A percentile compares a stretch with the other conserved stretches of the same genome.
Evolutionary conservation across 2,329 filamentous ascomycete species (phyloP).

Genomic region (Penicillium sp.): DNA sequence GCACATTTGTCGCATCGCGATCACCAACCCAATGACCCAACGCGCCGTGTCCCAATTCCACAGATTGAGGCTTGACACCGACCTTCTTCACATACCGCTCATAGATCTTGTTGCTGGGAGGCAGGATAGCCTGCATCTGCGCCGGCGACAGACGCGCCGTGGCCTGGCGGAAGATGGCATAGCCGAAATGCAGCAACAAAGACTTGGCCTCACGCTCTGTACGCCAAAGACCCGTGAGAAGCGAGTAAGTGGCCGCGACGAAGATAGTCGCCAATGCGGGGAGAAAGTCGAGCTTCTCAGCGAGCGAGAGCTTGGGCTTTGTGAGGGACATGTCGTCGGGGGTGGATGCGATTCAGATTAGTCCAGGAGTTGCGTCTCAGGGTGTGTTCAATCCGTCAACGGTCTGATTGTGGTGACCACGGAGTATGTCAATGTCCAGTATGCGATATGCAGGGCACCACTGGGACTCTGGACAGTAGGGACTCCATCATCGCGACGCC

Average conservation of each 20-base stretch:
- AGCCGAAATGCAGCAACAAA: conserved; percentile 43
- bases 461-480: not conserved
- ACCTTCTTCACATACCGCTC: conserved; percentile 35
- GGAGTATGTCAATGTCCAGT: not conserved
- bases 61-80: conserved; percentile 34
- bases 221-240: conserved; percentile 38
- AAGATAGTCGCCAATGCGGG: conserved; percentile 40
- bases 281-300: conserved; percentile 42
- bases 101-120: conserved; percentile 39
- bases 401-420: not conserved
- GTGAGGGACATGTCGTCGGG: conserved; percentile 26
- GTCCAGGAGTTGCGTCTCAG: no score
- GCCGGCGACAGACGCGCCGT: conserved; percentile 36
- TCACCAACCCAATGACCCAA: conserved; percentile 49
- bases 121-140: conserved; percentile 42
- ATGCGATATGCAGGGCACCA: not conserved
- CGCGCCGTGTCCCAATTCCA: conserved; percentile 43
- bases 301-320: conserved; percentile 34
- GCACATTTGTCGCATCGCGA: conserved; percentile 43
- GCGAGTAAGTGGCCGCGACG: conserved; percentile 36
- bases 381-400: not conserved
- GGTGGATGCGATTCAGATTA: not conserved
- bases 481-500: not conserved
- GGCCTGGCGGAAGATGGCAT: conserved; percentile 42
- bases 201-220: conserved; percentile 38